Percentiles rank a stretch among this genome's conserved stretches.
These are phyloP conservation scores for Tylopilus balloui DNA, from an alignment of 768 basidiomycete species.

Conservation along the genomic window DNA sequence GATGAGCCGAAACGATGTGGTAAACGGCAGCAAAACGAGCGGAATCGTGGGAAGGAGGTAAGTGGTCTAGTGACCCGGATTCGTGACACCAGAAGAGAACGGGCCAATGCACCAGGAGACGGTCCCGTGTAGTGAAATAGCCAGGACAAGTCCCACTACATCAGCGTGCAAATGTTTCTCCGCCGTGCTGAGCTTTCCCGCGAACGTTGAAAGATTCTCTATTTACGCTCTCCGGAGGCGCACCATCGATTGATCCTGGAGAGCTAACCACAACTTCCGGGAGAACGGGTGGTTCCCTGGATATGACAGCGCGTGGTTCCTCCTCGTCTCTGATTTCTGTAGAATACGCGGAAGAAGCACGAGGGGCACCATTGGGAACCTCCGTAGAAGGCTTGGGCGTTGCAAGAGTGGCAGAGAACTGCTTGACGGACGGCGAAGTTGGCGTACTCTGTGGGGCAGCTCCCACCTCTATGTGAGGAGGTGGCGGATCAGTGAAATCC, in stretches of 20 bases:
- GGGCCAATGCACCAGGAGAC: neutral
- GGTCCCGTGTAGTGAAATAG: neutral
- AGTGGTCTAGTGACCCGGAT: neutral
- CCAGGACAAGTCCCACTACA: neutral
- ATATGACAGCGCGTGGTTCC: conserved; percentile 21
- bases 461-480: conserved; percentile 27
- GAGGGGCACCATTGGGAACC: conserved; percentile 12
- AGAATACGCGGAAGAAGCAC: conserved; percentile 30
- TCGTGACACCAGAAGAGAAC: neutral
- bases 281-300: conserved; percentile 30
- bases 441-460: conserved; percentile 17
- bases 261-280: conserved; percentile 35
- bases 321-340: conserved; percentile 28
- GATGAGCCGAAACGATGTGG: neutral
- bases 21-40: conserved; percentile 14
- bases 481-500: conserved; percentile 57
- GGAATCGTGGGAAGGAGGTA: conserved; percentile 2
- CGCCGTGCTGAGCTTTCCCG: conserved; percentile 21
- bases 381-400: conserved; percentile 31
- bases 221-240: conserved; percentile 15
- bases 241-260: conserved; percentile 31
- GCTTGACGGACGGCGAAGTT: conserved; percentile 20
- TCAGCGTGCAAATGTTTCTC: conserved; percentile 20
- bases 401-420: conserved; percentile 22
- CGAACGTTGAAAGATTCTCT: conserved; percentile 13